Evolutionary conservation across 768 basidiomycete species (phyloP).

Genomic region (Mycena latifolia): DNA sequence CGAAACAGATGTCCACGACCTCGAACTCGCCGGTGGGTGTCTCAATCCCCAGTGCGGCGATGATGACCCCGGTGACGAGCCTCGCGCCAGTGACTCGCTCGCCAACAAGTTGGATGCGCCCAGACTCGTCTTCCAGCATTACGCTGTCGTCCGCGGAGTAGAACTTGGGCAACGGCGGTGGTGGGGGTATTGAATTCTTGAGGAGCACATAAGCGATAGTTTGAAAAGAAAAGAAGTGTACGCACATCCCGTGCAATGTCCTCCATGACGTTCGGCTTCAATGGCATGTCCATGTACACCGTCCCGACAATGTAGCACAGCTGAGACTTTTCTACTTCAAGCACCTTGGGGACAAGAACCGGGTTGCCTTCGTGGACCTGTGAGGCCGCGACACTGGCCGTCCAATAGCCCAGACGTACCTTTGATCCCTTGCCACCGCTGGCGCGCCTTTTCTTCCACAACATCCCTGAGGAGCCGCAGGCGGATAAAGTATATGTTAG

Average conservation of each 20-base stretch:
- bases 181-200: conserved; percentile 91
- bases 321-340: conserved; percentile 88
- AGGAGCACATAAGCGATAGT: conserved; percentile 13
- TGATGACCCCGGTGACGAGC: conserved; percentile 92
- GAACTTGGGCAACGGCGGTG: conserved; percentile 81
- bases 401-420: conserved; percentile 46
- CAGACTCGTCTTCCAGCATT: conserved; percentile 97
- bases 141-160: conserved; percentile 82
- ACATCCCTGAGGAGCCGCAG: conserved; percentile 54
- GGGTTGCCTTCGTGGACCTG: conserved; percentile 69
- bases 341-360: conserved; percentile 78
- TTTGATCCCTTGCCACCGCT: conserved; percentile 55
- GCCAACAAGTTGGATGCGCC: conserved; percentile 91
- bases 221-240: conserved; percentile 31
- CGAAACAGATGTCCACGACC: conserved; percentile 88
- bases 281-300: conserved; percentile 98
- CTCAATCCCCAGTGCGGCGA: conserved; percentile 92
- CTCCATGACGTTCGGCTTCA: conserved; percentile 98
- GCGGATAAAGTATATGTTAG: conserved; percentile 68
- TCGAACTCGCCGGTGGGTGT: conserved; percentile 93
- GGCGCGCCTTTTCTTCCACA: conserved; percentile 55
- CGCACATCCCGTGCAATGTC: conserved; percentile 94
- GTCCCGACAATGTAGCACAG: conserved; percentile 95
- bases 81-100: conserved; percentile 67
- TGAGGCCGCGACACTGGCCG: neutral